Evolutionary conservation across 352 stramenopile genomes (phyloP).

Genomic region (Hyaloperonospora brassicae): DNA sequence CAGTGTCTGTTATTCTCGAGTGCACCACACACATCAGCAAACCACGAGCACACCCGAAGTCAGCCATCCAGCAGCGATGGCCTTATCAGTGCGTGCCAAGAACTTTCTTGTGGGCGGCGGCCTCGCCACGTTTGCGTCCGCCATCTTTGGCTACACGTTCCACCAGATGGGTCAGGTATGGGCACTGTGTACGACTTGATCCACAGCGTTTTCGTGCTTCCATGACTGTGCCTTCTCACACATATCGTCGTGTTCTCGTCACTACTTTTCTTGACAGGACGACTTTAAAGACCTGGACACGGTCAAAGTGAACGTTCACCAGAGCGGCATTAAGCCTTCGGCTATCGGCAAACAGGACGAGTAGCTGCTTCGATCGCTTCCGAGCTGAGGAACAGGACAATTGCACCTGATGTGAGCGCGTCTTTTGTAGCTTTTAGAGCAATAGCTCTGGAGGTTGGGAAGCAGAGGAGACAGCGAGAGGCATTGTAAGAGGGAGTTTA

Average conservation of each 20-base stretch:
- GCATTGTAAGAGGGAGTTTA: no score
- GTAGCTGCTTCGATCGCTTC: slow-evolving; percentile 1
- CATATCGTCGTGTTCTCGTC: no score
- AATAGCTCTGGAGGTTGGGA: no score
- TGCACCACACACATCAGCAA: slow-evolving; percentile 1
- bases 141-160: slow-evolving; percentile 73
- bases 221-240: neutral
- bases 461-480: no score
- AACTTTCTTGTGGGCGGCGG: slow-evolving; percentile 65
- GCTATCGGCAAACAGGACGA: slow-evolving; percentile 45
- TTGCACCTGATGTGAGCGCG: no score
- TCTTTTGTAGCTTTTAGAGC: no score
- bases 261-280: slow-evolving; percentile 32
- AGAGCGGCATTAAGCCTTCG: slow-evolving; percentile 68
- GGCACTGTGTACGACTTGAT: neutral
- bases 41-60: neutral
- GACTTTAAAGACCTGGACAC: slow-evolving; percentile 79
- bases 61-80: slow-evolving; percentile 22
- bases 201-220: neutral
- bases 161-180: slow-evolving; percentile 75
- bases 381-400: no score
- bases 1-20: neutral
- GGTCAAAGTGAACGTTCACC: slow-evolving; percentile 71
- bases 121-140: slow-evolving; percentile 52
- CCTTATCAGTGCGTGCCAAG: slow-evolving; percentile 61